These are phyloP conservation scores for Cryomyces antarcticus DNA, from an alignment of 495 filamentous ascomycete genomes.

Conservation along the genomic window DNA sequence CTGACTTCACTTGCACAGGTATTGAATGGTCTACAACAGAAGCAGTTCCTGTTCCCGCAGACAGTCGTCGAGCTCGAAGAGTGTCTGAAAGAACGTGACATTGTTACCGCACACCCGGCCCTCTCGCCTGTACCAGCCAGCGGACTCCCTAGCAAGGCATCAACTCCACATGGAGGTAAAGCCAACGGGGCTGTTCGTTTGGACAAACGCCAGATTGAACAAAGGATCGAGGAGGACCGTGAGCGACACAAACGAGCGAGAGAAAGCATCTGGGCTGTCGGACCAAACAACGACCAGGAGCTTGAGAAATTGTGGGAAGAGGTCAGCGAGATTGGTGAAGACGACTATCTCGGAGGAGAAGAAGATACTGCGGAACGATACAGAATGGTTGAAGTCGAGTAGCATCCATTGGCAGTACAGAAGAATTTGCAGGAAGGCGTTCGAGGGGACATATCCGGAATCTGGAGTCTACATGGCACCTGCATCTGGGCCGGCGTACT, in stretches of 20 bases:
- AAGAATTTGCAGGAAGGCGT: too few relatives aligned
- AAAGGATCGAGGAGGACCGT: slow-evolving; percentile 89
- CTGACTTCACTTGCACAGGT: slow-evolving; percentile 25
- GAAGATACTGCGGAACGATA: slow-evolving; percentile 52
- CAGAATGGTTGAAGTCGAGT: slow-evolving; percentile 11
- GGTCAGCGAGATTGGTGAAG: slow-evolving; percentile 59
- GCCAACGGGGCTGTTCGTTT: slow-evolving; percentile 25
- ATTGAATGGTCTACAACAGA: slow-evolving; percentile 44
- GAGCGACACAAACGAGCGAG: slow-evolving; percentile 81
- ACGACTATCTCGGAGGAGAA: slow-evolving; percentile 49
- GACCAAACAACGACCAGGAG: slow-evolving; percentile 34
- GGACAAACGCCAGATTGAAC: slow-evolving; percentile 78
- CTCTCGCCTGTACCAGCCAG: neutral
- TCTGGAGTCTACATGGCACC: too few relatives aligned
- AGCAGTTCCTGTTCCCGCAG: slow-evolving; percentile 42
- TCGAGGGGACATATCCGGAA: too few relatives aligned
- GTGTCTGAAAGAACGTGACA: slow-evolving; percentile 54
- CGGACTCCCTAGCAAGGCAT: slow-evolving; percentile 4
- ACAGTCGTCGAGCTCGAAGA: slow-evolving; percentile 61
- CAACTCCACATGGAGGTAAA: slow-evolving; percentile 15
- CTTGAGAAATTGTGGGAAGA: slow-evolving; percentile 63
- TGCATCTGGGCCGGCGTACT: too few relatives aligned
- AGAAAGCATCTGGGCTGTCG: slow-evolving; percentile 77
- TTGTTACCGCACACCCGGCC: neutral
- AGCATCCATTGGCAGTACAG: neutral